Conservation (phyloP, 805 yeast species). For the Ogataea haglerorum region DNA sequence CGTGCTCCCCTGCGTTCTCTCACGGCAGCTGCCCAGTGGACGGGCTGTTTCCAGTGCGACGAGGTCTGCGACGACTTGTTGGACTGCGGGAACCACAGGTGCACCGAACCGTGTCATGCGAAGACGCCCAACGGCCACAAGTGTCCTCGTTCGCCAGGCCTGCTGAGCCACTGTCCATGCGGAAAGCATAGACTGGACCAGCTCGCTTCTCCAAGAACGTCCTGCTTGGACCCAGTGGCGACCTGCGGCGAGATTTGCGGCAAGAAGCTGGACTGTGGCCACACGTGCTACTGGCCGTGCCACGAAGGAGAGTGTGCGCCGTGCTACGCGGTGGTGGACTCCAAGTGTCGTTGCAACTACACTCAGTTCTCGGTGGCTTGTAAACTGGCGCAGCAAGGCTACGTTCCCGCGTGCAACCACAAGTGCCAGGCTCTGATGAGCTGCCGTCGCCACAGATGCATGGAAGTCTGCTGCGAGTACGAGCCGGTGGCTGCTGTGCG, state of each 20-base stretch:
- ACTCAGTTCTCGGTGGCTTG: slow-evolving; percentile 63
- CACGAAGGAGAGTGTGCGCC: slow-evolving; percentile 74
- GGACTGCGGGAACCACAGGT: slow-evolving; percentile 64
- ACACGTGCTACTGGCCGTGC: slow-evolving; percentile 61
- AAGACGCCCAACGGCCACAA: slow-evolving; percentile 29
- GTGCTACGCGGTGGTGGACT: slow-evolving; percentile 52
- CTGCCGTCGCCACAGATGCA: slow-evolving; percentile 80
- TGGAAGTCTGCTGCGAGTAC: slow-evolving; percentile 62
- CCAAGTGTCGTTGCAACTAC: slow-evolving; percentile 62
- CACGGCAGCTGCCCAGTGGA: slow-evolving; percentile 35
- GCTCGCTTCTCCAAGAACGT: slow-evolving; percentile 39
- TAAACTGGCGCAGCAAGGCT: slow-evolving; percentile 46
- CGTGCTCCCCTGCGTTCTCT: slow-evolving; percentile 36
- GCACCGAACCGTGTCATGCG: slow-evolving; percentile 52
- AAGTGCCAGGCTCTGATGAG: slow-evolving; percentile 72
- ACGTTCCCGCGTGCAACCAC: slow-evolving; percentile 58
- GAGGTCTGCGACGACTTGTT: slow-evolving; percentile 42
- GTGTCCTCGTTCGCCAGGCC: slow-evolving; percentile 65
- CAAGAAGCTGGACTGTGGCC: slow-evolving; percentile 69
- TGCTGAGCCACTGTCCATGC: slow-evolving; percentile 70
- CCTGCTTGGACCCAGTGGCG: slow-evolving; percentile 78
- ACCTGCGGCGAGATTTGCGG: slow-evolving; percentile 67
- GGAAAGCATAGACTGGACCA: slow-evolving; percentile 56
- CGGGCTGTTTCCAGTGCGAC: slow-evolving; percentile 51
- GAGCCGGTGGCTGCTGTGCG: slow-evolving; percentile 59